Conservation (phyloP, 2,329 filamentous ascomycete genomes). For the Aspergillus sp. region DNA sequence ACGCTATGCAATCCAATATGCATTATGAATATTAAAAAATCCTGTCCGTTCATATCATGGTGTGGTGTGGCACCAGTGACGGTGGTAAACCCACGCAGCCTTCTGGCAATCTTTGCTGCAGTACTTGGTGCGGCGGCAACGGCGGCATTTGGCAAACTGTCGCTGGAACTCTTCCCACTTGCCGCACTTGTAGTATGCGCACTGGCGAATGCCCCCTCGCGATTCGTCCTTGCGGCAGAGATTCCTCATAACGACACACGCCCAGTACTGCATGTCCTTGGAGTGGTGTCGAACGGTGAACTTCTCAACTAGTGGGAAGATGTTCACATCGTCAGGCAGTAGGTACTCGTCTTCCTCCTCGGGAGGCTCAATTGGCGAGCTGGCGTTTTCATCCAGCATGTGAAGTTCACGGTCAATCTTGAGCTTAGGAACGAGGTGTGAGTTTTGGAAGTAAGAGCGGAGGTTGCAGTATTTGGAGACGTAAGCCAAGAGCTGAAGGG, state of each 20-base stretch:
- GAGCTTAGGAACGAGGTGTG: slow-evolving; percentile 85
- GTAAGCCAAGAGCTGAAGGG: slow-evolving; percentile 90
- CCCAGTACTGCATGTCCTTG: slow-evolving; percentile 99
- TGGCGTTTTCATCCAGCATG: slow-evolving; percentile 61
- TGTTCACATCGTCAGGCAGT: slow-evolving; percentile 91
- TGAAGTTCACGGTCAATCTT: slow-evolving; percentile 84
- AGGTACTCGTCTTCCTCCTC: slow-evolving; percentile 82
- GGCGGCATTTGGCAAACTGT: slow-evolving; percentile 95
- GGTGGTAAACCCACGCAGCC: slow-evolving; percentile 95
- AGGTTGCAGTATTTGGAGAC: slow-evolving; percentile 98
- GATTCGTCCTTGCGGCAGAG: slow-evolving; percentile 97
- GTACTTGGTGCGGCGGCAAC: slow-evolving; percentile 94
- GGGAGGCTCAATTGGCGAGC: slow-evolving; percentile 25
- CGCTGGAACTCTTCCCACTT: slow-evolving; percentile 97
- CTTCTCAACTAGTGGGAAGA: slow-evolving; percentile 96
- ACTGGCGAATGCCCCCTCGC: slow-evolving; percentile 89
- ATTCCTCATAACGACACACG: slow-evolving; percentile 97
- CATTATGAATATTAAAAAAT: slow-evolving; percentile 27
- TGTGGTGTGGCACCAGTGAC: slow-evolving; percentile 77
- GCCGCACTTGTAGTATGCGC: slow-evolving; percentile 95
- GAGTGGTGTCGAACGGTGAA: slow-evolving; percentile 95
- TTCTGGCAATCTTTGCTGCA: slow-evolving; percentile 99
- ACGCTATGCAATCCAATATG: slow-evolving; percentile 34
- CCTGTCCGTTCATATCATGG: slow-evolving; percentile 28
- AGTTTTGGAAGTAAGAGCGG: slow-evolving; percentile 89